These are phyloP conservation scores for Metschnikowia noctiluminum DNA, from an alignment of 805 yeast genomes.

Conservation along the genomic window DNA sequence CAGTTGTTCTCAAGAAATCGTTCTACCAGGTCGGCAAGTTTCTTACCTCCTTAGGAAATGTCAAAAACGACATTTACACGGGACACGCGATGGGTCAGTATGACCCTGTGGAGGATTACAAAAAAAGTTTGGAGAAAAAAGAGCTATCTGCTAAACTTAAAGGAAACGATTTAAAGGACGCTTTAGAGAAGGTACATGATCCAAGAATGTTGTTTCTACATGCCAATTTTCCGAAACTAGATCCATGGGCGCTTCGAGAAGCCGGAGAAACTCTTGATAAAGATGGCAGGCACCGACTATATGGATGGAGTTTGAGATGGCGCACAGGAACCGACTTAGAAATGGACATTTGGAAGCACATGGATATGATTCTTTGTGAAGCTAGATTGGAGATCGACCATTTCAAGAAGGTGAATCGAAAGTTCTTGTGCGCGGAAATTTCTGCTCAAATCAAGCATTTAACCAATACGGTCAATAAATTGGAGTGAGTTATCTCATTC, in stretches of 20 bases:
- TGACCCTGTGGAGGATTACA: slow-evolving; percentile 61
- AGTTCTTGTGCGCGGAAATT: slow-evolving; percentile 50
- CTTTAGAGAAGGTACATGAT: slow-evolving; percentile 5
- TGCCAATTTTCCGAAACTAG: slow-evolving; percentile 64
- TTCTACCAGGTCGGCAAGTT: slow-evolving; percentile 55
- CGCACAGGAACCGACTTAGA: slow-evolving; percentile 58
- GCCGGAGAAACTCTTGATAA: slow-evolving; percentile 39
- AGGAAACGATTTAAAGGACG: slow-evolving; percentile 7
- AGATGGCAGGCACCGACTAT: slow-evolving; percentile 51
- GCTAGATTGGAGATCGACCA: slow-evolving; percentile 42
- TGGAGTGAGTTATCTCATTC: slow-evolving; percentile 24
- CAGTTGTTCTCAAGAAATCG: slow-evolving; percentile 44
- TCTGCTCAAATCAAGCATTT: slow-evolving; percentile 43
- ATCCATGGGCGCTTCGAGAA: slow-evolving; percentile 53
- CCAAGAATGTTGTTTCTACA: slow-evolving; percentile 50
- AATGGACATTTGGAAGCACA: slow-evolving; percentile 54
- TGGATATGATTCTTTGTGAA: slow-evolving; percentile 55
- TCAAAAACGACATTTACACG: slow-evolving; percentile 38
- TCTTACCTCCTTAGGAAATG: slow-evolving; percentile 51
- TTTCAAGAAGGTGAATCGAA: slow-evolving; percentile 39
- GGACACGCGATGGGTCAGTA: slow-evolving; percentile 80
- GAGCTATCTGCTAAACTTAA: slow-evolving; percentile 6
- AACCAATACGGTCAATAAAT: slow-evolving; percentile 22
- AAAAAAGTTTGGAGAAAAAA: slow-evolving; percentile 10
- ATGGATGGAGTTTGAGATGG: slow-evolving; percentile 53